Conservation (phyloP, 306 rosid genomes). For the Fragaria vesca region DNA sequence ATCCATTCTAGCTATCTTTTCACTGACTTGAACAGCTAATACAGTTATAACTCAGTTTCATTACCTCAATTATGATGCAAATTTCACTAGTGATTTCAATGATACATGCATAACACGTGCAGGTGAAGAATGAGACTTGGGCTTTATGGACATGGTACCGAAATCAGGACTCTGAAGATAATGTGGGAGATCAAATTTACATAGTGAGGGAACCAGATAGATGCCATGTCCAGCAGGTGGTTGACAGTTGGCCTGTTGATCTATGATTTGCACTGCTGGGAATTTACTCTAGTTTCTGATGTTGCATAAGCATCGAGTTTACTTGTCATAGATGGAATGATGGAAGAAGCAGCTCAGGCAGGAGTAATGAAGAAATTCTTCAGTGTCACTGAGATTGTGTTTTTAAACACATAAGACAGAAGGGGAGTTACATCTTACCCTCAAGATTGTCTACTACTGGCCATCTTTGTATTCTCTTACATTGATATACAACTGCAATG, state of each 20-base stretch:
- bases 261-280: constrained; percentile 17
- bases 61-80: background rate
- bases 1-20: background rate
- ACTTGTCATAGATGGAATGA: background rate
- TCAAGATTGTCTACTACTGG: background rate
- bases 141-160: constrained; percentile 82
- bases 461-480: constrained; percentile 1
- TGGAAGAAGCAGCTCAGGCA: background rate
- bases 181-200: constrained; percentile 71
- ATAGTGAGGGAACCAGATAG: constrained; percentile 68
- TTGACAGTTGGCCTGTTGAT: constrained; percentile 25
- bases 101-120: constrained; percentile 28
- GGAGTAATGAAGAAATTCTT: background rate
- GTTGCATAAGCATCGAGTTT: background rate
- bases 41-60: background rate
- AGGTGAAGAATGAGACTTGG: constrained; percentile 82
- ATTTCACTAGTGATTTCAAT: constrained; percentile 2
- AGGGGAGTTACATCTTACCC: background rate
- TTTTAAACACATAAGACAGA: background rate
- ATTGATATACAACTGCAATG: background rate
- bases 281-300: background rate
- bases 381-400: background rate
- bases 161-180: constrained; percentile 58
- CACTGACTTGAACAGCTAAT: background rate
- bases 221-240: constrained; percentile 36